Evolutionary conservation across 352 stramenopile genomes (phyloP).

Genomic region (Globisporangium lucens): DNA sequence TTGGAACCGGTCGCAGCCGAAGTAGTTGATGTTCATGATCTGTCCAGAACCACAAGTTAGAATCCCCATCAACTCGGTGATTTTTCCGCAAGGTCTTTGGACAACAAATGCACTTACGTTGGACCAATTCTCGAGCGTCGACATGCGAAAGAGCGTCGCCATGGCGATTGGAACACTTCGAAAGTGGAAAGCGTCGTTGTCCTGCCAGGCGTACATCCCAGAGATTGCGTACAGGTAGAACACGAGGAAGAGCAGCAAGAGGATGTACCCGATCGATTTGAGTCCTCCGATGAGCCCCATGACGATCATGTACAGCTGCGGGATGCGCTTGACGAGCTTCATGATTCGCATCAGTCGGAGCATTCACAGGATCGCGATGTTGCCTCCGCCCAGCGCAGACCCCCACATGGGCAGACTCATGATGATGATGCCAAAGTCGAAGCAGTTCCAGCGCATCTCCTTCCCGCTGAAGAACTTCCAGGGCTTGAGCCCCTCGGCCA

Average conservation of each 20-base stretch:
- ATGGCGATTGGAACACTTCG: conserved; percentile 74
- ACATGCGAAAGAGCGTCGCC: conserved; percentile 83
- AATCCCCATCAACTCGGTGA: neutral
- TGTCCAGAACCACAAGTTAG: conserved; percentile 15
- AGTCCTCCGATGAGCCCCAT: conserved; percentile 87
- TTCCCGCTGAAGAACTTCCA: conserved; percentile 74
- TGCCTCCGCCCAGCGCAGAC: conserved; percentile 58
- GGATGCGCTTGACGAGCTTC: conserved; percentile 88
- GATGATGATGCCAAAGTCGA: conserved; percentile 83
- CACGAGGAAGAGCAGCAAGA: conserved; percentile 81
- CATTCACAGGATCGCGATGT: conserved; percentile 82
- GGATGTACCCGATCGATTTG: conserved; percentile 90
- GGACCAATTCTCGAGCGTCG: conserved; percentile 80
- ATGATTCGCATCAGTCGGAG: conserved; percentile 86
- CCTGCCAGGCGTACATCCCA: conserved; percentile 87
- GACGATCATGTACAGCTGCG: conserved; percentile 90
- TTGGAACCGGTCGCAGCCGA: conserved; percentile 58
- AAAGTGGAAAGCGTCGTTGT: conserved; percentile 87
- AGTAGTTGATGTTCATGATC: conserved; percentile 86
- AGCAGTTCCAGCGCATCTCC: conserved; percentile 82
- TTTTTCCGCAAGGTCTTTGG: neutral
- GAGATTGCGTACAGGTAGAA: conserved; percentile 91
- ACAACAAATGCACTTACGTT: conserved; percentile 33
- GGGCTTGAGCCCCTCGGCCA: conserved; percentile 64
- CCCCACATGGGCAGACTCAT: conserved; percentile 74